Conservation (phyloP, 169 alveolate genomes). For the Eimeria brunetti region DNA sequence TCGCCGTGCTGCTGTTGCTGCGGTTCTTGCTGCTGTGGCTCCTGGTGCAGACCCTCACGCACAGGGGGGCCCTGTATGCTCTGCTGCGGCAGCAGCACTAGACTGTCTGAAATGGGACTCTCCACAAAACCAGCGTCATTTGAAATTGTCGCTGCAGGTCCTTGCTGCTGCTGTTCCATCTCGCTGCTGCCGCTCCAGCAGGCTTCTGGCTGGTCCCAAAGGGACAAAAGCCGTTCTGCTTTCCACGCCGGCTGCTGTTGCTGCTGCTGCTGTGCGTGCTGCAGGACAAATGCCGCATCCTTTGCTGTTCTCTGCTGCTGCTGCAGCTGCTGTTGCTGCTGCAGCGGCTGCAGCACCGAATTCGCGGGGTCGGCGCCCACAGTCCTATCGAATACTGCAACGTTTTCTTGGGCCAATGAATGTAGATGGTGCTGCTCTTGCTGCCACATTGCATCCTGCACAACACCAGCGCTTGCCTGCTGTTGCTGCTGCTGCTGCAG, state of each 20-base stretch:
- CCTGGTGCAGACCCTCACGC: conserved; percentile 16
- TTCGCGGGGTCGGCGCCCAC: conserved; percentile 24
- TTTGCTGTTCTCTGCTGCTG: conserved; percentile 53
- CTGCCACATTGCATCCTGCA: conserved; percentile 54
- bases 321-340: conserved; percentile 45
- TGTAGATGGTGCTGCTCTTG: conserved; percentile 51
- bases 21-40: conserved; percentile 30
- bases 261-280: conserved; percentile 45
- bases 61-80: neutral
- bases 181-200: conserved; percentile 65
- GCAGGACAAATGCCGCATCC: conserved; percentile 19
- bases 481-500: conserved; percentile 71
- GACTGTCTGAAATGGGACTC: conserved; percentile 23
- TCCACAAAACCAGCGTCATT: conserved; percentile 30
- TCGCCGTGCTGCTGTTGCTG: conserved; percentile 21
- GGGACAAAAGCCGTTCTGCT: conserved; percentile 28
- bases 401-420: conserved; percentile 37
- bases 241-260: conserved; percentile 45
- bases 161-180: conserved; percentile 40
- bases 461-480: neutral
- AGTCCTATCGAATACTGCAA: conserved; percentile 8
- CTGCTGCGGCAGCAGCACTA: conserved; percentile 60
- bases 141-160: neutral
- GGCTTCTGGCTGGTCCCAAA: conserved; percentile 55
- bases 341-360: conserved; percentile 50